Base-by-base conservation (phyloP, 306 rosid species). In the Cucumis melo region DNA sequence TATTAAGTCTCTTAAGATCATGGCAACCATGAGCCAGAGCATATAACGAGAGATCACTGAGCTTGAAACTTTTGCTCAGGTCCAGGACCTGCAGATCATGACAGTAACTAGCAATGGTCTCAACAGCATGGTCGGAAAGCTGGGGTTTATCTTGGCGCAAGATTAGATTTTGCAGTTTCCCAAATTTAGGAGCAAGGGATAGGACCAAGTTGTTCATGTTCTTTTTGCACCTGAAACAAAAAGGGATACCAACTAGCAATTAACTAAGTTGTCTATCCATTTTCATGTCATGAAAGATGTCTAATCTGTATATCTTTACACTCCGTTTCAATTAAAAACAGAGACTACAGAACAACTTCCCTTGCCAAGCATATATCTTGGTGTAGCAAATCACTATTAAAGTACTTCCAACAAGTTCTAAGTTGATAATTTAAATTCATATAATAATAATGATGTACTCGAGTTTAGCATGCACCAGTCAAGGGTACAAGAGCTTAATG, bases 11-110 rank as follows among this genome's bases (percentile, higher is more conserved):
- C 16, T 82, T 81, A 51, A 95, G 97, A 74, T 88, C 86, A 5
- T 60, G 87, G 72, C 99, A 95, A 34, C 97, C 98, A 57, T 23
- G 87, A 41, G 98, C 93, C 34, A 95, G 64, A 65, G 92, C 88
- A 72, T 83, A 84, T 4, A 95, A 81, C 56, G 99, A 95, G 19
- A 78, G 14, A 78, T 92, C 99, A 4, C 85, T 86, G 63, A 95
- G 98, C 85, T 82, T 92, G 87, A 92, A 95, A 80, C 99, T 90
- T 87, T 92, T 95, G 87, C 99, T 92, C 34, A 95, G 96, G 85
- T 95, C 97, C 81, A 95, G 88, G 76, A 88, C 84, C 89, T 95
- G 99, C 81, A 95, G 85, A 73, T 89, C 98, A 58, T 74, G 87
- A 73, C 92, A 95, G 84, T 60, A 88, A 65, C 85, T 83, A 79